Conservation (phyloP, 495 filamentous ascomycete species). For the Bacidia gigantensis region DNA sequence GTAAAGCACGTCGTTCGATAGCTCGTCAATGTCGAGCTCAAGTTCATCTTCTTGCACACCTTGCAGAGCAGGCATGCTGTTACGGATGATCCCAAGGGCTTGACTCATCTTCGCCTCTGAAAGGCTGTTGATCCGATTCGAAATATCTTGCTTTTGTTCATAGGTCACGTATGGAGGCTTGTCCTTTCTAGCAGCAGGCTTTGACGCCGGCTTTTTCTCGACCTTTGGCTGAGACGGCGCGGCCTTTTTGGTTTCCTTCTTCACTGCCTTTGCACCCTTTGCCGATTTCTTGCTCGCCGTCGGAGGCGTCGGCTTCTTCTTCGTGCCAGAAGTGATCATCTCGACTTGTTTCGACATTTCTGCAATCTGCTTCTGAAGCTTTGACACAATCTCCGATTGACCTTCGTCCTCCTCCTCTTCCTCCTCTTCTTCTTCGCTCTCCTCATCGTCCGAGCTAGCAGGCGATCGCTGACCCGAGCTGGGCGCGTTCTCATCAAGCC, state of each 20-base stretch:
- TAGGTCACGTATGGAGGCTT: conserved; percentile 46
- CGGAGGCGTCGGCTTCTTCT: conserved; percentile 53
- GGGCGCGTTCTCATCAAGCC: conserved; percentile 61
- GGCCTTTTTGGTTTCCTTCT: conserved; percentile 42
- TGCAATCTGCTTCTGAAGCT: conserved; percentile 54
- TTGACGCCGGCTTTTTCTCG: conserved; percentile 31
- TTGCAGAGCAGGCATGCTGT: conserved; percentile 66
- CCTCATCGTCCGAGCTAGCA: conserved; percentile 42
- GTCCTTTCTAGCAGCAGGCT: conserved; percentile 31
- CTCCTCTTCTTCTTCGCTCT: conserved; percentile 55
- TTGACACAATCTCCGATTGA: conserved; percentile 45
- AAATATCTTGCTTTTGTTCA: conserved; percentile 75
- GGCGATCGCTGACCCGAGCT: conserved; percentile 36
- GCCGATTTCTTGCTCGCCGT: conserved; percentile 40
- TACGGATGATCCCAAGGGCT: conserved; percentile 82
- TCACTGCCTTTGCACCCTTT: conserved; percentile 37
- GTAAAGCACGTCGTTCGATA: conserved; percentile 57
- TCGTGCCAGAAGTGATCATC: conserved; percentile 26
- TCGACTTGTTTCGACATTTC: conserved; percentile 44
- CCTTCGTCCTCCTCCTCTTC: conserved; percentile 48
- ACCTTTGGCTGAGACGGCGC: conserved; percentile 35
- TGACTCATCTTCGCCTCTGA: conserved; percentile 57
- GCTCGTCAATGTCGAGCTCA: conserved; percentile 79
- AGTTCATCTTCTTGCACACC: conserved; percentile 71
- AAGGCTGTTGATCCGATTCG: conserved; percentile 60